These are phyloP conservation scores for Cyberlindnera samutprakarnensis DNA, from an alignment of 805 yeast species.

Conservation along the genomic window DNA sequence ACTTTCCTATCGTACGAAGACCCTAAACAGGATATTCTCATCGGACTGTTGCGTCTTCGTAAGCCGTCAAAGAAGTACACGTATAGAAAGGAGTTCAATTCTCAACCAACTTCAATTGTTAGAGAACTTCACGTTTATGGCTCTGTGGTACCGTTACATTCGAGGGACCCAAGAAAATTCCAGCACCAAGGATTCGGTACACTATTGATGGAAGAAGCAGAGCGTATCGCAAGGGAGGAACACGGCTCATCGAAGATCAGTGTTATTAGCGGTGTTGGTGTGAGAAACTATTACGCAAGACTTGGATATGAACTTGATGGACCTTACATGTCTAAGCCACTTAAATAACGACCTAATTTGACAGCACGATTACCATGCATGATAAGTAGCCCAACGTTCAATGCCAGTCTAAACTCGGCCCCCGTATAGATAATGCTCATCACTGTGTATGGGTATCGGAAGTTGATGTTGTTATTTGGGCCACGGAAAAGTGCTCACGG, in stretches of 20 bases:
- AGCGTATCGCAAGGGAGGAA: slow-evolving; percentile 88
- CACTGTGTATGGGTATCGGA: no score
- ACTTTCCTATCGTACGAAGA: slow-evolving; percentile 94
- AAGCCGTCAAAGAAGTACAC: slow-evolving; percentile 86
- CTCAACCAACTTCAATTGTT: slow-evolving; percentile 87
- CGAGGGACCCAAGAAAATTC: slow-evolving; percentile 94
- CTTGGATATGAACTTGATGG: slow-evolving; percentile 92
- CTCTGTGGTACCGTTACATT: slow-evolving; percentile 92
- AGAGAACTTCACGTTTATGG: slow-evolving; percentile 97
- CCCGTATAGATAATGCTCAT: no score
- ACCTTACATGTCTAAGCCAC: slow-evolving; percentile 86
- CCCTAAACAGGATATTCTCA: slow-evolving; percentile 90
- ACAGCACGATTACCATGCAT: not conserved
- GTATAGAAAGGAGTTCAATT: slow-evolving; percentile 77
- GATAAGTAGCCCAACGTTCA: no score
- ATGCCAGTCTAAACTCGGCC: not conserved
- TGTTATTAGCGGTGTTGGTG: slow-evolving; percentile 97
- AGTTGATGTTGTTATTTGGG: no score
- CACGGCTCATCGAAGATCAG: slow-evolving; percentile 88
- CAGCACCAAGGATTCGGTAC: slow-evolving; percentile 99
- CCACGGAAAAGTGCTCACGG: no score
- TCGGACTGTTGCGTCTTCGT: slow-evolving; percentile 83
- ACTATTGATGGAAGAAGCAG: slow-evolving; percentile 96
- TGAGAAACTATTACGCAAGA: slow-evolving; percentile 88
- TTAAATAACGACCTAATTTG: slow-evolving; percentile 5